Percentiles rank a stretch among this genome's conserved stretches.
These are phyloP conservation scores for Arthrinium puccinioides DNA, from an alignment of 2,329 filamentous ascomycete genomes.

Conservation along the genomic window DNA sequence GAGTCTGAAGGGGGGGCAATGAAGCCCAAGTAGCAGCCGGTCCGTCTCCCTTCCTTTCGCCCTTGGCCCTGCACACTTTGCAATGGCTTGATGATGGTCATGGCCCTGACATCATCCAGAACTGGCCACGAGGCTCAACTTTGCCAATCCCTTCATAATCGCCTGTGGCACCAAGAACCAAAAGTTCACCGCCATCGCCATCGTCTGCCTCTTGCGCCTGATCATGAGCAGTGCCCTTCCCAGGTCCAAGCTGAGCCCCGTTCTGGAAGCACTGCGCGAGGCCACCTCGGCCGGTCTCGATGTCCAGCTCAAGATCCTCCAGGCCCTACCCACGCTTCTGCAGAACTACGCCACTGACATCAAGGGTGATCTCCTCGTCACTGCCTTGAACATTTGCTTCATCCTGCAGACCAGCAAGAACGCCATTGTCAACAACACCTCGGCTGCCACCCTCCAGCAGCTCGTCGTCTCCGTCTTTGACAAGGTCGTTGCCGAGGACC, in stretches of 20 bases:
- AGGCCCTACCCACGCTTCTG: constrained; percentile 79
- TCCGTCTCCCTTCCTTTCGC: constrained; percentile 24
- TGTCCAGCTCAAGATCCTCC: constrained; percentile 91
- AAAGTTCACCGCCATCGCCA: constrained; percentile 81
- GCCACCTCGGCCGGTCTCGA: constrained; percentile 76
- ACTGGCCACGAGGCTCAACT: constrained; percentile 71
- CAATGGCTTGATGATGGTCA: not conserved
- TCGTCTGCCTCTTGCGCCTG: constrained; percentile 82
- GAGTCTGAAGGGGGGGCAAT: constrained; percentile 61
- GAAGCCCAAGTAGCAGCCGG: constrained; percentile 70
- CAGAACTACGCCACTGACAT: constrained; percentile 85
- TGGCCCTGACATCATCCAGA: constrained; percentile 56
- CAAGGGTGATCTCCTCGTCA: constrained; percentile 72
- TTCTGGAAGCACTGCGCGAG: constrained; percentile 81
- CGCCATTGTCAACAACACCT: constrained; percentile 88
- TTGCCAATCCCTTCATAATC: constrained; percentile 89
- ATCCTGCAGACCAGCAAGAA: constrained; percentile 88
- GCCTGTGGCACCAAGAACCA: constrained; percentile 86
- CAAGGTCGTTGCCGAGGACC: constrained; percentile 77
- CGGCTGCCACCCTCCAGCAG: constrained; percentile 92
- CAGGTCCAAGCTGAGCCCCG: constrained; percentile 70
- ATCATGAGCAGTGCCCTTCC: constrained; percentile 78
- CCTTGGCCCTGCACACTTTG: not conserved
- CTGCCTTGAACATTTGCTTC: constrained; percentile 83
- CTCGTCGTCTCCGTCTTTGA: constrained; percentile 90